Base-by-base conservation (phyloP, 1,284 basidiomycete genomes). In the Limonomyces culmigenus region DNA sequence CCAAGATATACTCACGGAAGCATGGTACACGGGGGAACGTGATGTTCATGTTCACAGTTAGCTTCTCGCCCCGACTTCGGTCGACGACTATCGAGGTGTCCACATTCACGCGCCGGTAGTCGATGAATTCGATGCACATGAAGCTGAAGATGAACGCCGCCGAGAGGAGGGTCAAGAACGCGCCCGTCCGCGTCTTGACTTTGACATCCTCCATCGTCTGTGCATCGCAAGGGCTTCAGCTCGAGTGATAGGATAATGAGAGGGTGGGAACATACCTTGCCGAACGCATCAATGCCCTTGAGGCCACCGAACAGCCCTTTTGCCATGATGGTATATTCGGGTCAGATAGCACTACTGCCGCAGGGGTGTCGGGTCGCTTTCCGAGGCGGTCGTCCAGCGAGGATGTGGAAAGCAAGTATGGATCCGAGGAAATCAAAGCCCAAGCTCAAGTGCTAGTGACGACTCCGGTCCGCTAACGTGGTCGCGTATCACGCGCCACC, bases 201-300 rank as follows among this genome's bases (percentile, higher is more conserved):
- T 95, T 95, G 44, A 96, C 91, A 67, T 96, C 91, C 52, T 96
- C 91, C 59, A 86, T 87, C 25, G 91, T 96, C 92, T 93, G 50
- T 44, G 38, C 15, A 29, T 13, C 5, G 34, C 14, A 30, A 10
- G 15, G 23, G 25, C 4, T 29, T 13, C n/a, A n/a, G n/a, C n/a
- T n/a, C n/a, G n/a, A n/a, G n/a, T n/a, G n/a, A n/a, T n/a, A n/a
- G n/a, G n/a, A n/a, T n/a, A n/a, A n/a, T n/a, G n/a, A n/a, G n/a
- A n/a, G n/a, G n/a, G n/a, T n/a, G n/a, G n/a, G 37, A 42, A 47
- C 62, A 48, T 50, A 91, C 92, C 77, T 96, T 97, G 44, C 91
- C 92, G 65, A 98, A 98, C 56, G 92, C 93, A 66, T 98, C 92
- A 42, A 97, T 70, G 55, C 81, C 78, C 53, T 81, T 86, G 45